Conservation (phyloP, 2,329 filamentous ascomycete species). For the Aspergillus candidus region DNA sequence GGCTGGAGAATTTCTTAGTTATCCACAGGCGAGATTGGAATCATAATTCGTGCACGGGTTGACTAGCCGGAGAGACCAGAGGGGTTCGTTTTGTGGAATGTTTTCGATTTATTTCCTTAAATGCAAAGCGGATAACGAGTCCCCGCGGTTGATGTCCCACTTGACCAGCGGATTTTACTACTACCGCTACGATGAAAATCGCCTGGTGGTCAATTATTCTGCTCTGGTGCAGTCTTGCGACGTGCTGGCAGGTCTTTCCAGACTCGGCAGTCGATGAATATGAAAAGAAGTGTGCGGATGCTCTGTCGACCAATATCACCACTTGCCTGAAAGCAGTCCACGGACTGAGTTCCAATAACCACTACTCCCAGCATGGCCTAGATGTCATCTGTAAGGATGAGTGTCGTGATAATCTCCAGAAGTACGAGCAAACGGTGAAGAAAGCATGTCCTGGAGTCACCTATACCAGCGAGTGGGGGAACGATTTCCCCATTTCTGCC, state of each 20-base stretch:
- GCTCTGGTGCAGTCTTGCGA: too few species aligned
- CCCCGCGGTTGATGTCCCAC: too few species aligned
- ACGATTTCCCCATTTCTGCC: slow-evolving; percentile 1
- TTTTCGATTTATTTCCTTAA: too few species aligned
- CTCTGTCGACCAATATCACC: slow-evolving; percentile 5
- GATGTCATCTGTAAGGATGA: slow-evolving; percentile 1
- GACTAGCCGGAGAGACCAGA: too few species aligned
- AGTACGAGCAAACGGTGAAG: background rate
- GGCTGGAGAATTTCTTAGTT: too few species aligned
- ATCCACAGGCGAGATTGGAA: too few species aligned
- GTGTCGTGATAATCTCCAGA: background rate
- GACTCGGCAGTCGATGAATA: slow-evolving; percentile 1
- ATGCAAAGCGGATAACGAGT: too few species aligned
- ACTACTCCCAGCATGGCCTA: slow-evolving; percentile 4
- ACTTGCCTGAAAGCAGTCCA: slow-evolving; percentile 1
- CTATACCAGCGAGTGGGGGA: slow-evolving; percentile 4
- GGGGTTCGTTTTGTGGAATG: too few species aligned
- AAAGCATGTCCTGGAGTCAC: background rate
- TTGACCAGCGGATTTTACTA: too few species aligned
- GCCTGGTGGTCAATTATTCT: background rate
- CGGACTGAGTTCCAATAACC: slow-evolving; percentile 2
- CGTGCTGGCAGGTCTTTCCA: background rate
- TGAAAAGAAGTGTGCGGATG: slow-evolving; percentile 3
- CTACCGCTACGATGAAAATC: background rate
- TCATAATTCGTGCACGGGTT: too few species aligned